Conservation (phyloP, 2,329 filamentous ascomycete species). For the Hypoxylon sp. region DNA sequence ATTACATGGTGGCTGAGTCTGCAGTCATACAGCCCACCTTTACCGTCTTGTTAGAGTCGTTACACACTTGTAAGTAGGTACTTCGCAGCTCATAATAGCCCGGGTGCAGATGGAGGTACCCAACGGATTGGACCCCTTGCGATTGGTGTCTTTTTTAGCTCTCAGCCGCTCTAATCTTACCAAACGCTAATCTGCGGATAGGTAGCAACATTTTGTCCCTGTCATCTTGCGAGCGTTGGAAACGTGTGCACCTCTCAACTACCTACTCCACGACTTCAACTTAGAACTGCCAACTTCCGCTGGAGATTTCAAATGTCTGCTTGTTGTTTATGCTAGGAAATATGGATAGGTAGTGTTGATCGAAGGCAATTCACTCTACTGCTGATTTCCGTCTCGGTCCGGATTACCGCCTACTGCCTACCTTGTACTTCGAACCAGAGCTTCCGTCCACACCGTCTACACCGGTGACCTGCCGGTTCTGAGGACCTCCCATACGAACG, state of each 20-base stretch:
- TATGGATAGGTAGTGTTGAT: conserved; percentile 35
- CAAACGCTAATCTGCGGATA: conserved; percentile 25
- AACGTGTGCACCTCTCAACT: conserved; percentile 8
- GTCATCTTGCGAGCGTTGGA: conserved; percentile 1
- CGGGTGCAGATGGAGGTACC: conserved; percentile 3
- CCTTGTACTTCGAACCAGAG: conserved; percentile 14
- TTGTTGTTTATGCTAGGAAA: conserved; percentile 3
- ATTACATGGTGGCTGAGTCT: conserved; percentile 35
- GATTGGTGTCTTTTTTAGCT: conserved; percentile 40
- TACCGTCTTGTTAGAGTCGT: background rate
- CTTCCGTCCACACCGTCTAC: conserved; percentile 1
- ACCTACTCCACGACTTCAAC: conserved; percentile 4
- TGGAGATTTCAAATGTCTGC: conserved; percentile 5
- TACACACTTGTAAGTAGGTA: background rate
- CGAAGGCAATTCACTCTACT: conserved; percentile 16
- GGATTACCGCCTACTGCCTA: conserved; percentile 2
- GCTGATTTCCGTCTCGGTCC: conserved; percentile 16
- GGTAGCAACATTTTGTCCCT: conserved; percentile 30
- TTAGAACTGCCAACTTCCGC: background rate
- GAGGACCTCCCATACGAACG: conserved; percentile 12
- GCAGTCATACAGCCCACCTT: conserved; percentile 14
- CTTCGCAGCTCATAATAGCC: background rate
- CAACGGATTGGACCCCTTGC: conserved; percentile 25
- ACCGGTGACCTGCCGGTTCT: conserved; percentile 14
- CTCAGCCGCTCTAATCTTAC: conserved; percentile 32